Evolutionary conservation across 1,284 basidiomycete species (phyloP).

Genomic region (Entoloma clypeatum): DNA sequence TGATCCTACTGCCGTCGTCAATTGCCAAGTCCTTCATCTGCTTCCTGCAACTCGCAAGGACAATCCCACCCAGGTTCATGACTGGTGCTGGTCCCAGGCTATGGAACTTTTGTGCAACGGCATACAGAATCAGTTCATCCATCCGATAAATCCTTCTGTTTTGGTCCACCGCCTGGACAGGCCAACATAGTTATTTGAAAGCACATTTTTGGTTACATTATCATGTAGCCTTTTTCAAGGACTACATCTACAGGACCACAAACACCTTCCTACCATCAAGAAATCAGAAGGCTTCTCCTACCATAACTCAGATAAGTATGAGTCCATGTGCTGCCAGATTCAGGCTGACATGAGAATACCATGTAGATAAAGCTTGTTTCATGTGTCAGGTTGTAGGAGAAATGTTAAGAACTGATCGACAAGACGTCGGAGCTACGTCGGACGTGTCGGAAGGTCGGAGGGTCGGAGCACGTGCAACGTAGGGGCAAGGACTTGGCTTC

Average conservation of each 20-base stretch:
- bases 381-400: no score
- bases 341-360: no score
- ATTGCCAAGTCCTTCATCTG: background rate
- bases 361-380: no score
- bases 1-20: background rate
- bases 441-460: no score
- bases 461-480: no score
- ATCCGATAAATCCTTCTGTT: background rate
- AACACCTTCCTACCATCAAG: no score
- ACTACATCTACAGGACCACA: background rate
- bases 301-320: no score
- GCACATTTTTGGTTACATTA: background rate
- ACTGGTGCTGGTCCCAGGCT: conserved; percentile 1
- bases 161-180: background rate
- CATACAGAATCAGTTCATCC: background rate
- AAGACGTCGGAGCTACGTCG: no score
- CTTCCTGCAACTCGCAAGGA: background rate
- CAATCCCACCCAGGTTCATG: background rate
- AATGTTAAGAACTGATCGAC: no score
- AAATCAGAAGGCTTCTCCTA: no score
- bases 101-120: background rate
- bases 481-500: no score
- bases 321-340: no score
- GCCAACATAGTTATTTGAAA: background rate
- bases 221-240: background rate